Conservation (phyloP, 257 asterid species). For the Sherardia arvensis region DNA sequence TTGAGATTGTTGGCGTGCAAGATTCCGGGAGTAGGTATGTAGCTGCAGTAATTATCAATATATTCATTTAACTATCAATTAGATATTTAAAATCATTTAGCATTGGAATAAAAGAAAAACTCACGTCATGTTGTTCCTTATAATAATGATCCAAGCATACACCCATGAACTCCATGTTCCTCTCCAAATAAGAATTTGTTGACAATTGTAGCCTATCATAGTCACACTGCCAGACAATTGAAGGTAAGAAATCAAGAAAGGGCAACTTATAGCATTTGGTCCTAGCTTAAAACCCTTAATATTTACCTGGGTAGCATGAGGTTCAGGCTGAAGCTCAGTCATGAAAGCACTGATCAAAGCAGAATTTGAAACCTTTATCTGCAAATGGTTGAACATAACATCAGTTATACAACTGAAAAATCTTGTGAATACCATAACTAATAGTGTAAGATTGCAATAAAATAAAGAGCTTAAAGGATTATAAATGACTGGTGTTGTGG, state of each 20-base stretch:
- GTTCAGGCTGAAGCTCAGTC: conserved; percentile 85
- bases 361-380: conserved; percentile 97
- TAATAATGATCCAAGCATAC: conserved; percentile 99
- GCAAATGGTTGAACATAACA: conserved; percentile 12
- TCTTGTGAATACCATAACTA: neutral
- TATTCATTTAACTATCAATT: conserved; percentile 4
- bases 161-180: conserved; percentile 83
- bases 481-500: neutral
- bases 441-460: neutral
- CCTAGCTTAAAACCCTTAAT: neutral
- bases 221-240: conserved; percentile 47
- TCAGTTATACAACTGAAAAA: neutral
- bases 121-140: conserved; percentile 88
- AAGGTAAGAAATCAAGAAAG: neutral
- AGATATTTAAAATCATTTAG: neutral
- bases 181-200: conserved; percentile 68
- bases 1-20: conserved; percentile 94
- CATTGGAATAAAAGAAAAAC: conserved; percentile 13
- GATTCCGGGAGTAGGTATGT: conserved; percentile 84
- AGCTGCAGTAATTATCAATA: conserved; percentile 39
- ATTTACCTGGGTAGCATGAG: conserved; percentile 75
- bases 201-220: conserved; percentile 85
- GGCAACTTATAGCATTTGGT: neutral
- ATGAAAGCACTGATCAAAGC: conserved; percentile 94
- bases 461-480: neutral